Conservation (phyloP, 495 filamentous ascomycete species). For the Clohesyomyces aquaticus region DNA sequence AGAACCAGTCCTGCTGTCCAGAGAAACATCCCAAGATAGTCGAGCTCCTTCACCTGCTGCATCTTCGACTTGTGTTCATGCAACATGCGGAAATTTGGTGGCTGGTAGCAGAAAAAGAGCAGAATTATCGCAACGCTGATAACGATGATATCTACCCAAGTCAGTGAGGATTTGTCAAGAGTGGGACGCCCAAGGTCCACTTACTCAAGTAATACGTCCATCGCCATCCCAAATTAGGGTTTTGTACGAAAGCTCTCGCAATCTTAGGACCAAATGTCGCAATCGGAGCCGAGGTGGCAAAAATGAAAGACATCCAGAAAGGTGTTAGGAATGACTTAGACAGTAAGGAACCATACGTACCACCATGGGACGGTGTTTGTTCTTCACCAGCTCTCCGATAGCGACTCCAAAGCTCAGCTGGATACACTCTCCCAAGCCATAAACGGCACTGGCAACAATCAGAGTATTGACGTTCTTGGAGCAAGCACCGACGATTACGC, state of each 20-base stretch:
- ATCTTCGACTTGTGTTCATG: slow-evolving; percentile 29
- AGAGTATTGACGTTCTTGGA: slow-evolving; percentile 39
- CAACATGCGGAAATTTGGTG: slow-evolving; percentile 40
- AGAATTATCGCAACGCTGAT: slow-evolving; percentile 22
- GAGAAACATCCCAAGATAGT: slow-evolving; percentile 30
- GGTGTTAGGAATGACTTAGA: neutral
- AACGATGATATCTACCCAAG: slow-evolving; percentile 25
- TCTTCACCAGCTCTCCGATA: slow-evolving; percentile 27
- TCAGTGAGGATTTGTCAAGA: neutral
- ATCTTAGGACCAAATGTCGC: slow-evolving; percentile 33
- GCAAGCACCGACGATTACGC: slow-evolving; percentile 39
- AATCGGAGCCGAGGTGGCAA: slow-evolving; percentile 16
- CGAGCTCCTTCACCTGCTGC: slow-evolving; percentile 29
- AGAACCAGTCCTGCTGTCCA: slow-evolving; percentile 27
- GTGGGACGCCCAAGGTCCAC: neutral
- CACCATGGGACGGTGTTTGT: slow-evolving; percentile 25
- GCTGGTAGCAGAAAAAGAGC: slow-evolving; percentile 39
- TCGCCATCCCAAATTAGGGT: slow-evolving; percentile 25
- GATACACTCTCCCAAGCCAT: slow-evolving; percentile 22
- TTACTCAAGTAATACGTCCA: slow-evolving; percentile 32
- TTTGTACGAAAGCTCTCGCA: slow-evolving; percentile 15
- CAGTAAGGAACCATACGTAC: slow-evolving; percentile 2
- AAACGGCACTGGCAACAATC: slow-evolving; percentile 30
- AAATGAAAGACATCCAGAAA: slow-evolving; percentile 21
- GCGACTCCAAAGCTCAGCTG: slow-evolving; percentile 25